Base-by-base conservation (phyloP, 2,329 filamentous ascomycete species). In the Xylariaceae sp. region DNA sequence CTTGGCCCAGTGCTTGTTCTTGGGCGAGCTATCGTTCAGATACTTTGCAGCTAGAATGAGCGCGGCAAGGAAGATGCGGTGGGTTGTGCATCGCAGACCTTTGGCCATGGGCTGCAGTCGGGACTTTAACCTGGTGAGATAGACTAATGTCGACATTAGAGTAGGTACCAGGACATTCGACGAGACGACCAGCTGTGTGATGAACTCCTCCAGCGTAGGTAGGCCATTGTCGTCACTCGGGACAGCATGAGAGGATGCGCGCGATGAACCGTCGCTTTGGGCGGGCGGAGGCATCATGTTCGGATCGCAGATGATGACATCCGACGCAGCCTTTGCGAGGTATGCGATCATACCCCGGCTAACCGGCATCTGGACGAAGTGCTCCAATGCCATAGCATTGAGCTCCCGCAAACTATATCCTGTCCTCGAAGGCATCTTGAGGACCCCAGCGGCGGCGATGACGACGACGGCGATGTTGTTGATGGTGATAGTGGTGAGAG, bases 1-100 rank as follows among this genome's bases (percentile, higher is more conserved):
- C 56, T 81, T 83, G 50, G 92, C 89, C 92, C 92, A 98, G 74
- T 98, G 92, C 81, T 97, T 97, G 78, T 98, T 98, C 81, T 97
- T 97, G 48, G 92, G 92, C 9, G 88, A 96, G 46, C 88, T 95
- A 73, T 97, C 92, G 64, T 98, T 97, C 53, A 97, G 77, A 65
- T 96, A 96, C 81, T 98, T 98, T 54, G 92, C 90, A 2, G 92
- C 81, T 31, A 83, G 73, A 59, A 92, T 92, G 51, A 90, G 80
- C 12, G 85, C 73, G 29, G 87, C 90, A 34, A 98, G 77, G 69
- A 98, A 97, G 73, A 98, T 97, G 56, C 92, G 85, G 71, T 98
- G 92, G 32, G 90, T 88, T 16, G 92, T 97, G 73, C 92, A 97
- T 55, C 85, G 83, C 68, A 97, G 87, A 50, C 92, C 92, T 69